phyloP scores from a whole-genome alignment of 495 filamentous ascomycete genomes.

The Penicillium malachiteum region DNA sequence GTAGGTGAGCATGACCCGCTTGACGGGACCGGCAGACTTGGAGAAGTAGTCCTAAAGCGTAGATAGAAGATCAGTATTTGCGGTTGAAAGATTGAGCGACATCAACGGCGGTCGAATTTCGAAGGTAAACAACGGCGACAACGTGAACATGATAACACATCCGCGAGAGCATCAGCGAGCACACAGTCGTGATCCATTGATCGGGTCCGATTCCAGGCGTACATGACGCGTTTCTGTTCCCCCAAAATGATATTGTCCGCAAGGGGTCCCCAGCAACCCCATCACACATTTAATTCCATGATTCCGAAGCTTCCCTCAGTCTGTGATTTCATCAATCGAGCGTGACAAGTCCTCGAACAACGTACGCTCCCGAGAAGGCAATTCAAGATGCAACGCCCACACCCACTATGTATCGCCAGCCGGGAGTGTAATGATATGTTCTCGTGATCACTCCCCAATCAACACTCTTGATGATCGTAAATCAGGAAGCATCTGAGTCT shows the following conservation, averaged over 20 bases:
- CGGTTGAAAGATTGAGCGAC: constrained; percentile 23
- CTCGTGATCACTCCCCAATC: constrained; percentile 11
- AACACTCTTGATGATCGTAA: not conserved
- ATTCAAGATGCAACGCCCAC: constrained; percentile 7
- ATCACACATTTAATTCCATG: not conserved
- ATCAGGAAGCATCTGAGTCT: constrained; percentile 1
- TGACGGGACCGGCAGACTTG: constrained; percentile 85
- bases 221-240: not conserved
- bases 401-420: constrained; percentile 11
- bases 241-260: not conserved
- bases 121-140: constrained; percentile 26
- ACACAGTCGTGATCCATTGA: constrained; percentile 52
- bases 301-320: not conserved
- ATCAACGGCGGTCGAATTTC: constrained; percentile 21
- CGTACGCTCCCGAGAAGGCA: not conserved
- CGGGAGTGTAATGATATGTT: constrained; percentile 6
- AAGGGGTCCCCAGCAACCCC: not conserved
- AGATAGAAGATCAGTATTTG: constrained; percentile 43
- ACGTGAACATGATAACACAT: constrained; percentile 29
- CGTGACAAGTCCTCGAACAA: constrained; percentile 14
- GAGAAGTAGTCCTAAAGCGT: constrained; percentile 88
- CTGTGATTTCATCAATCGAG: constrained; percentile 10
- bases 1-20: constrained; percentile 83
- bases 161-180: constrained; percentile 65
- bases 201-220: not conserved